Conservation (phyloP, 768 basidiomycete species). For the Serendipita sp. region DNA sequence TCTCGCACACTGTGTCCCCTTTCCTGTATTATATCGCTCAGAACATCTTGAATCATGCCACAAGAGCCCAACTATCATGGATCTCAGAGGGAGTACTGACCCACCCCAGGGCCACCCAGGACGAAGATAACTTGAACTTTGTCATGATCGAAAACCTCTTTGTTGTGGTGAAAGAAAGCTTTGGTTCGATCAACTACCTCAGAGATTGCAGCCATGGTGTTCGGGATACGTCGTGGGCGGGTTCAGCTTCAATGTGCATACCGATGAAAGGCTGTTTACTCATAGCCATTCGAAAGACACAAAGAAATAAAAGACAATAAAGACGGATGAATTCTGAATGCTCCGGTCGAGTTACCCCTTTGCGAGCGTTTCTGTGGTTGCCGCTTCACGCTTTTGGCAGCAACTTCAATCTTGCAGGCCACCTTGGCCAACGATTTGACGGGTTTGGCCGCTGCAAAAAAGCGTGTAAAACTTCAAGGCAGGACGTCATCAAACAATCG, state of each 20-base stretch:
- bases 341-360: too few species aligned
- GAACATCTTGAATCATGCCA: background rate
- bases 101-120: slow-evolving; percentile 92
- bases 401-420: too few species aligned
- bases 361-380: too few species aligned
- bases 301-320: too few species aligned
- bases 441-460: background rate
- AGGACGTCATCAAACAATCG: background rate
- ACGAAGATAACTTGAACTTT: slow-evolving; percentile 88
- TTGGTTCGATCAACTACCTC: slow-evolving; percentile 26
- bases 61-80: slow-evolving; percentile 5
- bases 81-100: slow-evolving; percentile 26
- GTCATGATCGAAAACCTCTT: slow-evolving; percentile 40
- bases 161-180: slow-evolving; percentile 22
- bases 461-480: background rate
- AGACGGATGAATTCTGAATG: too few species aligned
- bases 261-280: too few species aligned
- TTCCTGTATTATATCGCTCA: slow-evolving; percentile 37
- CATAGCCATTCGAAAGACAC: too few species aligned
- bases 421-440: background rate
- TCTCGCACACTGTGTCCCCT: slow-evolving; percentile 83
- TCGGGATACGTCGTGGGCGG: slow-evolving; percentile 20
- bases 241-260: slow-evolving; percentile 29
- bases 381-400: too few species aligned
- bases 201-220: slow-evolving; percentile 23